Percentiles rank a stretch among this genome's conserved stretches.
phyloP scores from a whole-genome alignment of 805 yeast genomes.

The Saturnispora silvae region DNA sequence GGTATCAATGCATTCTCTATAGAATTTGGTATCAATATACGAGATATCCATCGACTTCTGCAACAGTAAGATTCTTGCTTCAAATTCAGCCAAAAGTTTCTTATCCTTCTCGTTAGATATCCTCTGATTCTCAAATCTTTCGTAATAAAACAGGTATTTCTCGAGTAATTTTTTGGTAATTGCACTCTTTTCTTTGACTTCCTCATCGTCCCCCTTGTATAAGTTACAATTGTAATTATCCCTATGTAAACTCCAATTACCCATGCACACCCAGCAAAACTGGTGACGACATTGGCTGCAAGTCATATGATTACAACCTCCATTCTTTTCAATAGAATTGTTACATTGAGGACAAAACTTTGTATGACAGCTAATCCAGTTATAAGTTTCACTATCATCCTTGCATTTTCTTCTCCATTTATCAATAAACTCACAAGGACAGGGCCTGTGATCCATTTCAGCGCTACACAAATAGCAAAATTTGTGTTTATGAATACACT shows the following conservation, averaged over 20 bases:
- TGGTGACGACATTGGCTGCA: constrained; percentile 69
- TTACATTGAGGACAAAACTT: constrained; percentile 78
- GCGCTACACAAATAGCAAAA: constrained; percentile 72
- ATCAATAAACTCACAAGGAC: constrained; percentile 62
- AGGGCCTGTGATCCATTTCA: constrained; percentile 67
- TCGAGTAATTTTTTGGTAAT: constrained; percentile 38
- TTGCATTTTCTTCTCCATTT: constrained; percentile 70
- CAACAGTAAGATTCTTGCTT: constrained; percentile 48
- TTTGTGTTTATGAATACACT: constrained; percentile 53
- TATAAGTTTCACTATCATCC: constrained; percentile 80
- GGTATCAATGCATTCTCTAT: constrained; percentile 59
- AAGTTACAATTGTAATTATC: constrained; percentile 49
- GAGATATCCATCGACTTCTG: constrained; percentile 59
- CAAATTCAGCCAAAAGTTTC: constrained; percentile 50
- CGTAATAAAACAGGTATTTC: constrained; percentile 66
- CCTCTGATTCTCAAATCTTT: constrained; percentile 67
- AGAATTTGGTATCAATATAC: constrained; percentile 83
- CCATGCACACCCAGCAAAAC: constrained; percentile 90
- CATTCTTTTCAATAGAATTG: constrained; percentile 77
- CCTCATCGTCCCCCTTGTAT: constrained; percentile 36
- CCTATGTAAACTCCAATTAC: constrained; percentile 65
- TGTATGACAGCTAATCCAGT: constrained; percentile 82
- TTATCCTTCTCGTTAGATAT: constrained; percentile 65
- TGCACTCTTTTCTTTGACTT: constrained; percentile 22
- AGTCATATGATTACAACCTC: constrained; percentile 96